Conservation (phyloP, 768 basidiomycete species). For the Roridomyces roridus region DNA sequence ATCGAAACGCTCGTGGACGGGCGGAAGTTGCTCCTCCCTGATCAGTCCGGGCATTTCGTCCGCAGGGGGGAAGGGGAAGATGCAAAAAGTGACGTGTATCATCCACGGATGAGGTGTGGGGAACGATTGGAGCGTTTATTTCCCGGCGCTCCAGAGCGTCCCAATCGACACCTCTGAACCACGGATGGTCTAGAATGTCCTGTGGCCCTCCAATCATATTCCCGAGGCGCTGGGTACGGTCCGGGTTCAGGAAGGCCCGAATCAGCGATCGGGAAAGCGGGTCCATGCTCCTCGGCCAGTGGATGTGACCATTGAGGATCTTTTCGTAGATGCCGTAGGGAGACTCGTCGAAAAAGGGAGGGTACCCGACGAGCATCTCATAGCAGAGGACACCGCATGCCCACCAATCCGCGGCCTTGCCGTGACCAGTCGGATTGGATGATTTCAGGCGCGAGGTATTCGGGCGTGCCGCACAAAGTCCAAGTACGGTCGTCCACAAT, state of each 20-base stretch:
- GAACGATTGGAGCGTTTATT: constrained; percentile 88
- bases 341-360: constrained; percentile 98
- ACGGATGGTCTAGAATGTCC: constrained; percentile 90
- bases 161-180: constrained; percentile 98
- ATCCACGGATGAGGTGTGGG: constrained; percentile 77
- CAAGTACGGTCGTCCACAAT: constrained; percentile 97
- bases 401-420: constrained; percentile 99
- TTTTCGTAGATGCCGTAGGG: constrained; percentile 98
- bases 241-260: constrained; percentile 87
- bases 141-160: constrained; percentile 83
- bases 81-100: constrained; percentile 89
- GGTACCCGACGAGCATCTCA: constrained; percentile 99
- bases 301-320: constrained; percentile 85
- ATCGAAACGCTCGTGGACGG: constrained; percentile 69
- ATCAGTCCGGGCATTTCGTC: constrained; percentile 84
- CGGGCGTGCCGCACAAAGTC: constrained; percentile 95
- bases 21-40: constrained; percentile 62
- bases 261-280: constrained; percentile 89
- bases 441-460: constrained; percentile 98
- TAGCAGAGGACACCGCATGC: constrained; percentile 96
- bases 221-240: constrained; percentile 89
- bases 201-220: constrained; percentile 93
- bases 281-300: constrained; percentile 93
- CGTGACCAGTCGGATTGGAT: constrained; percentile 97
- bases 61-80: constrained; percentile 73